phyloP scores from a whole-genome alignment of 1,284 basidiomycete genomes.

The Boletus semigastroideus region DNA sequence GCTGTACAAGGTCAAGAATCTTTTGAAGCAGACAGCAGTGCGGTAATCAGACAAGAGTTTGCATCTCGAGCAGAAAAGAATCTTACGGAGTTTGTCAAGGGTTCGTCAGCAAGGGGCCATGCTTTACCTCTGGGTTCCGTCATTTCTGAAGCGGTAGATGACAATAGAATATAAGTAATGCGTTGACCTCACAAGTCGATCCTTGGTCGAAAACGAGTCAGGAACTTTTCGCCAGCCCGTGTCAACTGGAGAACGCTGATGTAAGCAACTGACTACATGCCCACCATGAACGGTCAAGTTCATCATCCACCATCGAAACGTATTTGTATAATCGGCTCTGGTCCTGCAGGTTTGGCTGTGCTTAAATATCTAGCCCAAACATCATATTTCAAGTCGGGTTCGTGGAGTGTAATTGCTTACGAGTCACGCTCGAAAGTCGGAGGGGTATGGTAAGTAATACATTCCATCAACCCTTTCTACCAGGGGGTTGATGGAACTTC shows the following conservation, averaged over 20 bases:
- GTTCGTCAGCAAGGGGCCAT: slow-evolving; percentile 89
- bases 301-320: slow-evolving; percentile 27
- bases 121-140: slow-evolving; percentile 73
- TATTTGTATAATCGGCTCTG: slow-evolving; percentile 70
- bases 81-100: slow-evolving; percentile 91
- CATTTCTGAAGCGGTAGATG: slow-evolving; percentile 40
- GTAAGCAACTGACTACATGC: neutral
- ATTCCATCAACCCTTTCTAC: neutral
- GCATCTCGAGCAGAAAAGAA: slow-evolving; percentile 1
- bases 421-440: slow-evolving; percentile 67
- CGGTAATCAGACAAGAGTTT: neutral
- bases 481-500: neutral
- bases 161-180: slow-evolving; percentile 1
- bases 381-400: slow-evolving; percentile 50
- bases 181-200: slow-evolving; percentile 75
- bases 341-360: slow-evolving; percentile 64
- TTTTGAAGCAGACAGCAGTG: slow-evolving; percentile 31
- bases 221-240: neutral
- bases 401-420: slow-evolving; percentile 58
- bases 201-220: slow-evolving; percentile 59
- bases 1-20: slow-evolving; percentile 90
- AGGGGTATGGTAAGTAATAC: slow-evolving; percentile 61
- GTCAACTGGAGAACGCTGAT: neutral
- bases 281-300: slow-evolving; percentile 10
- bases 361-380: slow-evolving; percentile 63